Evolutionary conservation across 164 flowering plant species (phyloP).

Genomic region (Stephania cephalantha): DNA sequence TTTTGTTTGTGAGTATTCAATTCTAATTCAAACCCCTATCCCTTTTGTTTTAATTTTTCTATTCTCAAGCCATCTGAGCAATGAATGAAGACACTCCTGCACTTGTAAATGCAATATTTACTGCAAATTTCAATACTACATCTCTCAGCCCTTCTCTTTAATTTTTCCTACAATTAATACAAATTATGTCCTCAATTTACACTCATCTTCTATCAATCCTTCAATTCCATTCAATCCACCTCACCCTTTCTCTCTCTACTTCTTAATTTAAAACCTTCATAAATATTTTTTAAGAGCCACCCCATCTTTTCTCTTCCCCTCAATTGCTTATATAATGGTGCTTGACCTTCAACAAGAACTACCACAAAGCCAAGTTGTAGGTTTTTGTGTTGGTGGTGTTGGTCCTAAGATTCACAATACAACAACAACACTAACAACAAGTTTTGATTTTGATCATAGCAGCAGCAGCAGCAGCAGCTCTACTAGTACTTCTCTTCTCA

Average conservation of each 20-base stretch:
- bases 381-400: neutral
- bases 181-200: constrained; percentile 53
- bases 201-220: constrained; percentile 47
- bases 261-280: neutral
- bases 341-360: constrained; percentile 26
- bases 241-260: constrained; percentile 16
- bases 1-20: neutral
- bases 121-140: constrained; percentile 28
- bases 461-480: neutral
- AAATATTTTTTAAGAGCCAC: constrained; percentile 47
- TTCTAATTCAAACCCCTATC: neutral
- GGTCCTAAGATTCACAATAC: neutral
- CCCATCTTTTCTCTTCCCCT: constrained; percentile 27
- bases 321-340: constrained; percentile 49
- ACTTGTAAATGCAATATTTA: constrained; percentile 49
- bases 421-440: neutral
- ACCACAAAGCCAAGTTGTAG: constrained; percentile 14
- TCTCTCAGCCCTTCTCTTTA: neutral
- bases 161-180: constrained; percentile 58
- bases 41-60: neutral
- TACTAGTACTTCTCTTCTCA: constrained; percentile 2
- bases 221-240: constrained; percentile 44
- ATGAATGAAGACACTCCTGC: constrained; percentile 45
- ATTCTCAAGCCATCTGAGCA: constrained; percentile 21
- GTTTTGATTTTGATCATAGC: constrained; percentile 1